A percentile compares a stretch with the other conserved stretches of the same genome.
Evolutionary conservation across 148 eudicot species (phyloP).

Genomic region (Camellia japonica): DNA sequence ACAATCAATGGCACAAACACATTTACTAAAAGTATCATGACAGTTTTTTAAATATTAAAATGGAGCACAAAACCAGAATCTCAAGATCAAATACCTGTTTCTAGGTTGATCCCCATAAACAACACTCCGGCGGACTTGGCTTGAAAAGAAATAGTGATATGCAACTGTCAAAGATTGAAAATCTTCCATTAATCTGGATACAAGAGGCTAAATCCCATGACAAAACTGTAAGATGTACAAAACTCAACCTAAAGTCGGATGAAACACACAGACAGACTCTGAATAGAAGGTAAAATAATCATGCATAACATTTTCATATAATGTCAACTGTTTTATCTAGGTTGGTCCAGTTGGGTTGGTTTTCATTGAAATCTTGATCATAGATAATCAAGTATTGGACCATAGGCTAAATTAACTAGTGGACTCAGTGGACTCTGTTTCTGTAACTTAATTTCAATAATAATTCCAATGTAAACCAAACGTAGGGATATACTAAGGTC

Average conservation of each 20-base stretch:
- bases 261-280: no score
- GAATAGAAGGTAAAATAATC: no score
- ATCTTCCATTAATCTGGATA: conserved; percentile 8
- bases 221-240: background rate
- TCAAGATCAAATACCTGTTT: conserved; percentile 58
- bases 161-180: conserved; percentile 52
- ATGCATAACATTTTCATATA: no score
- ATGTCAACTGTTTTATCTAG: no score
- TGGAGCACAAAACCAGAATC: background rate
- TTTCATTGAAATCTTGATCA: no score
- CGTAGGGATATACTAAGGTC: no score
- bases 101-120: conserved; percentile 94
- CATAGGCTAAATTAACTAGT: no score
- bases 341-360: no score
- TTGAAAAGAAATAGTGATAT: conserved; percentile 70
- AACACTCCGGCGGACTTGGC: conserved; percentile 69
- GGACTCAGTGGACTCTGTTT: no score
- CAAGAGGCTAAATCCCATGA: conserved; percentile 2
- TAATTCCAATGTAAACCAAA: no score
- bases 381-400: no score
- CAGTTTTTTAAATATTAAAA: background rate
- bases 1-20: background rate
- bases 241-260: background rate
- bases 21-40: background rate
- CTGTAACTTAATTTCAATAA: no score